Evolutionary conservation across 495 filamentous ascomycete species (phyloP).

Genomic region (Penicillium coprophilum): DNA sequence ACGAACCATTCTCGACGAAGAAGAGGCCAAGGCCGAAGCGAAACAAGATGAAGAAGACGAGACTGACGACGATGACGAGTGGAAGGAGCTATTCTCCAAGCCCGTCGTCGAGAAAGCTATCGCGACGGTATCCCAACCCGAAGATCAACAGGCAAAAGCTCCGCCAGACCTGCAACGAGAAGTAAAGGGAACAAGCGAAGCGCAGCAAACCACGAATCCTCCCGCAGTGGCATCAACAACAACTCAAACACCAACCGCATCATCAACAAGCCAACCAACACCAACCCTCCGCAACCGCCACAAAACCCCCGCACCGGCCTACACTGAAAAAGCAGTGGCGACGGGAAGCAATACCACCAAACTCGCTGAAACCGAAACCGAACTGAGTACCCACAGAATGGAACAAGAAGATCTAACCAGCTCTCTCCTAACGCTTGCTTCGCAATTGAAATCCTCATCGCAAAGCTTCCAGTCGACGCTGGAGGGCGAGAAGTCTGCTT

Average conservation of each 20-base stretch:
- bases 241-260: constrained; percentile 11
- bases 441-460: constrained; percentile 72
- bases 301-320: constrained; percentile 8
- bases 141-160: not conserved
- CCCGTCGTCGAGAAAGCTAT: constrained; percentile 14
- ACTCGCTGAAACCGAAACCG: constrained; percentile 56
- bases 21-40: constrained; percentile 26
- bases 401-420: constrained; percentile 85
- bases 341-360: constrained; percentile 26
- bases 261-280: constrained; percentile 14
- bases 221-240: constrained; percentile 17
- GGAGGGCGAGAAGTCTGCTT: constrained; percentile 67
- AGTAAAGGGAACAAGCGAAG: constrained; percentile 12
- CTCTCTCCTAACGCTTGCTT: constrained; percentile 75
- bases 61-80: constrained; percentile 37
- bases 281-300: constrained; percentile 37
- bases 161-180: not conserved
- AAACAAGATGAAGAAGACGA: constrained; percentile 15
- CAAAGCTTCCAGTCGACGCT: constrained; percentile 67
- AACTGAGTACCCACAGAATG: constrained; percentile 68
- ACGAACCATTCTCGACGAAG: constrained; percentile 57
- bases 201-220: constrained; percentile 21
- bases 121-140: not conserved
- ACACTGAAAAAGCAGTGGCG: constrained; percentile 17
- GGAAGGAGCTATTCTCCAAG: constrained; percentile 39